Evolutionary conservation across 371 early-diverging fungal genomes (phyloP), one percentile per base, ranked within the genome.

Genomic region (Mortierella sp.): DNA sequence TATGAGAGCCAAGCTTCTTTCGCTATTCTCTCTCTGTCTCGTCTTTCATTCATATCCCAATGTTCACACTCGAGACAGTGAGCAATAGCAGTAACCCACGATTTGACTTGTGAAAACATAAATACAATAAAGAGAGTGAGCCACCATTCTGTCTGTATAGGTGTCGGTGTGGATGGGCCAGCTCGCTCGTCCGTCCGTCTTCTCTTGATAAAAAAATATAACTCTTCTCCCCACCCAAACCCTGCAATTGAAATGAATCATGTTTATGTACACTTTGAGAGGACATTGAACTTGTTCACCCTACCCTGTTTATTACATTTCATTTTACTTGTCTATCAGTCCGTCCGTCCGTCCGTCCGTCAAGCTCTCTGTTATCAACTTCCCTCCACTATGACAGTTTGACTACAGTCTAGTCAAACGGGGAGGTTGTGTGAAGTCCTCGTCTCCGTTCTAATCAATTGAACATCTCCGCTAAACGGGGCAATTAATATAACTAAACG

Each of bases 1-100:
- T 58, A 58, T 58, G 61, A 58, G 61, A 58, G 61, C 61, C 34
- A 55, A n/a, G 19, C 31, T 19, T 58, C 34, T 34, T 31, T 52
- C 26, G n/a, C 52, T 26, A 13, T 26, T 11, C 29, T 29, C 14
- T 29, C 16, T 14, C n/a, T n/a, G n/a, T 48, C n/a, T 48, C 48
- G 6, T n/a, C 7, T n/a, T 8, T 58, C 37, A 24, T 19, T 6
- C 61, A 13, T 29, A 11, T 53, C 53, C 50, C 9, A n/a, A n/a
- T n/a, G n/a, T 29, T 34, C 31, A 22, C 6, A 8, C n/a, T n/a
- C 48, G 8, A n/a, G 61, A 8, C 22, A 58, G 34, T n/a, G n/a
- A n/a, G n/a, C n/a, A n/a, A n/a, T n/a, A 58, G 61, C 61, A 58
- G 37, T 58, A 58, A 58, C 31, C 24, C 14, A 45, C 47, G n/a